These are phyloP conservation scores for Arctostaphylos glauca DNA, from an alignment of 148 eudicot genomes.

Conservation along the genomic window DNA sequence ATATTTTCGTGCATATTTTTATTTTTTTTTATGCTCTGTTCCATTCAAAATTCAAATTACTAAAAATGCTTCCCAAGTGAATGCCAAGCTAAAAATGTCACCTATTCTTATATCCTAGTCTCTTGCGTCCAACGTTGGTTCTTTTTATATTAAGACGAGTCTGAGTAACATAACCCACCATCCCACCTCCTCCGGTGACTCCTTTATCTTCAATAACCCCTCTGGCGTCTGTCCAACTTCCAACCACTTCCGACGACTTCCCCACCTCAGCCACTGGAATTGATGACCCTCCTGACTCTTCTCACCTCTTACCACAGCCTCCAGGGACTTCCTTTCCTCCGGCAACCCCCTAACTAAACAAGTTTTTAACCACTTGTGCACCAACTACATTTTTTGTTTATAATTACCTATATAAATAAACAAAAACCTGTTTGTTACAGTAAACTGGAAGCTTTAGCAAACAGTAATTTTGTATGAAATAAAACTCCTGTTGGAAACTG, in stretches of 20 bases:
- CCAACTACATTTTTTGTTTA: too few species aligned
- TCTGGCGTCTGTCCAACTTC: too few species aligned
- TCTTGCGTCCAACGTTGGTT: background rate
- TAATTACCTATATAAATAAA: too few species aligned
- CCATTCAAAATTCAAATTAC: background rate
- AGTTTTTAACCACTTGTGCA: background rate
- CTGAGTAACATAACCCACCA: too few species aligned
- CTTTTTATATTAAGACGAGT: background rate
- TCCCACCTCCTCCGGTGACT: too few species aligned
- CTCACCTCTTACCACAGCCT: too few species aligned
- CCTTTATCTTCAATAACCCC: too few species aligned
- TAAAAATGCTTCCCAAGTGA: background rate
- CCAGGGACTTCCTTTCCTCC: too few species aligned
- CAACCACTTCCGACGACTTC: too few species aligned
- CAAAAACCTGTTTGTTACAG: background rate
- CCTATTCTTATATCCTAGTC: background rate
- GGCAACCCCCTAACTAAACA: too few species aligned
- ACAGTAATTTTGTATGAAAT: background rate
- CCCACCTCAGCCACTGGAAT: too few species aligned
- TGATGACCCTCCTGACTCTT: too few species aligned
- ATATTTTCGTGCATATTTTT: background rate
- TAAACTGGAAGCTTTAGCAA: background rate
- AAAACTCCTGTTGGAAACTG: background rate
- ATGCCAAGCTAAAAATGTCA: background rate
- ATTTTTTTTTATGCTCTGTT: background rate